Evolutionary conservation across 192 early-diverging fungal species (phyloP), one percentile per base, ranked within the genome.

Genomic region (Oehlia diaphana): DNA sequence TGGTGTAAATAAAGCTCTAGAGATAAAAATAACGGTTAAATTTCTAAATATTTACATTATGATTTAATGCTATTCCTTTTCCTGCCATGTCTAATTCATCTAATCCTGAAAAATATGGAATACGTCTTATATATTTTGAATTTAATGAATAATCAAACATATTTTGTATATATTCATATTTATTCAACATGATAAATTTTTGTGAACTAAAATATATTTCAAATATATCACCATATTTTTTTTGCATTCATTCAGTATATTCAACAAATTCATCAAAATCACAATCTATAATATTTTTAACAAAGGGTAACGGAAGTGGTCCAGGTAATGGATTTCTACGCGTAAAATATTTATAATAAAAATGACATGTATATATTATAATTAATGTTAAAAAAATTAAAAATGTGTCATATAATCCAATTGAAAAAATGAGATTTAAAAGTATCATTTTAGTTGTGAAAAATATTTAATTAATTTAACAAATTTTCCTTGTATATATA

Each of bases 1-100:
- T 7, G 66, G 66, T 9, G 66, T 26, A 28, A 68, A 31, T 68
- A 68, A 37, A 14, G 66, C 19, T 68, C 66, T 4, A 12, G 66
- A 68, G 9, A 68, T 68, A n/a, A 28, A 68, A 68, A 16, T 68
- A 31, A 13, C 66, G 66, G 19, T 68, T 68, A 68, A 21, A 68
- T 26, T 68, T 68, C 66, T 31, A 68, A 28, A 8, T 21, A 39
- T 69, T 69, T 69, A 69, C 31, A 21, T 69, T 33, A 35, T 69
- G 67, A 12, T 69, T 69, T 14, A 69, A 68, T 19, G 66, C 66
- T 2, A 68, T 37, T 13, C 66, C 66, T 68, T 69, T 35, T 39
- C 67, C 67, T 13, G 67, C 67, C 0, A 69, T 9, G 13, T 31
- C 9, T 26, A 69, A 69, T 69, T 69, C 67, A n/a, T 69, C 67